Conservation (phyloP, 805 yeast species). For the Starmerella geochares region DNA sequence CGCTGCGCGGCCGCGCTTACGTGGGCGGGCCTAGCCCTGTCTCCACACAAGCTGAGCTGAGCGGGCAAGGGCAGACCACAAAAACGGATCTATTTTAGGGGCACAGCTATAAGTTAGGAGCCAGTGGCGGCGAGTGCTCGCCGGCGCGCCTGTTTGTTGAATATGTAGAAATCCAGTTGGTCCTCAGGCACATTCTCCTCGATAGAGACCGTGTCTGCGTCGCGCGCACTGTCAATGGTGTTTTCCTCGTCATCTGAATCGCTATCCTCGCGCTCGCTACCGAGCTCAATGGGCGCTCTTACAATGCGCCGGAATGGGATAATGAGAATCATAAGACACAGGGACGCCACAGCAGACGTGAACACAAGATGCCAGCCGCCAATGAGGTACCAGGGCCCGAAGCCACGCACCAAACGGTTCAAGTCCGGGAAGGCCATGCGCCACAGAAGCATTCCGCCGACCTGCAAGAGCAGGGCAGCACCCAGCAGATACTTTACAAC, state of each 20-base stretch:
- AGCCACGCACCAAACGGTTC: constrained; percentile 15
- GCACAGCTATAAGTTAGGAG: no score
- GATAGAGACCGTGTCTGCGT: constrained; percentile 21
- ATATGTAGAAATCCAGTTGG: constrained; percentile 24
- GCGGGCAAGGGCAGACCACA: no score
- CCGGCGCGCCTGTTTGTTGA: constrained; percentile 25
- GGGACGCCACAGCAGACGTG: constrained; percentile 17
- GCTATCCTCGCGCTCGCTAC: constrained; percentile 15
- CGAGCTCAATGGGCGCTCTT: constrained; percentile 11
- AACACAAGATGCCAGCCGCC: constrained; percentile 24
- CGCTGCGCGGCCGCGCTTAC: background rate
- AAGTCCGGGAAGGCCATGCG: constrained; percentile 18
- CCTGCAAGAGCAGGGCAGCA: constrained; percentile 23
- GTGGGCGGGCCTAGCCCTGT: background rate
- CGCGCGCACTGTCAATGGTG: constrained; percentile 18
- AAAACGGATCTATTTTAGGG: no score
- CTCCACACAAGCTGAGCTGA: background rate
- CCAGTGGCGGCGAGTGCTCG: constrained; percentile 16
- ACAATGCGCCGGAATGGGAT: constrained; percentile 25
- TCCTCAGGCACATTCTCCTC: constrained; percentile 25
- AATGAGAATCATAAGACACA: constrained; percentile 20
- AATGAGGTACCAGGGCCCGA: constrained; percentile 25
- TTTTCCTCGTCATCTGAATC: constrained; percentile 21
- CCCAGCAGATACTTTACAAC: constrained; percentile 17
- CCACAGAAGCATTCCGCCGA: constrained; percentile 21